Base-by-base conservation (phyloP, 345 rosid species). In the Laguncularia racemosa region DNA sequence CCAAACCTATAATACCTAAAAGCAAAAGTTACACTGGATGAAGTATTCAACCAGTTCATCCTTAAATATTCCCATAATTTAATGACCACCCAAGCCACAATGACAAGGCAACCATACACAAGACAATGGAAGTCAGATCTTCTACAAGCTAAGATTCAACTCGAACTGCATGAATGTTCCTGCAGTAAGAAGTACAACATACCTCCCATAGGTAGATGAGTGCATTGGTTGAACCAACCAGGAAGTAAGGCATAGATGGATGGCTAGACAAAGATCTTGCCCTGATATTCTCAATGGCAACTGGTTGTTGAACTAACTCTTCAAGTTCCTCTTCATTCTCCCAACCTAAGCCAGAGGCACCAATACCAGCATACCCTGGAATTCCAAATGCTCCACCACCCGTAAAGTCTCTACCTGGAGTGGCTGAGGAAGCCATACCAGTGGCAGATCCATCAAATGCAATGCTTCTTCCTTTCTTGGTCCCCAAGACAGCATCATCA, bases 141-240 rank as follows among this genome's bases (percentile, higher is more conserved):
- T 58, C 67, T 48, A 50, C 47, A 20, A 26, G 44, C 50, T 54
- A 53, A 65, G 19, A 46, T 56, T 18, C 46, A 21, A 40, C 13
- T 56, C 5, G 28, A 38, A 15, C 46, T 28, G 52, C 26, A 59
- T 16, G 16, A 48, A 16, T 20, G 16, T 43, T 64, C 11, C 0
- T 51, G 33, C 48, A 44, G 40, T 44, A 64, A 44, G 48, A 68
- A 56, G 57, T 59, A 52, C 58, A 48, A 6, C 80, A 61, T 81
- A 91, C 98, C 98, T 91, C 86, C 98, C 98, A 91, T 51, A 91
- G 65, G 77, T 91, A 88, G 67, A 88, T 74, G 65, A 82, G 96
- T 33, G 95, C 85, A 63, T 85, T 88, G 79, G 84, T 88, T 63
- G 96, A 91, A 66, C 96, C 98, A 73, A 82, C 98, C 76, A 91